Base-by-base conservation (phyloP, 257 asterid species). In the Rhazya stricta region DNA sequence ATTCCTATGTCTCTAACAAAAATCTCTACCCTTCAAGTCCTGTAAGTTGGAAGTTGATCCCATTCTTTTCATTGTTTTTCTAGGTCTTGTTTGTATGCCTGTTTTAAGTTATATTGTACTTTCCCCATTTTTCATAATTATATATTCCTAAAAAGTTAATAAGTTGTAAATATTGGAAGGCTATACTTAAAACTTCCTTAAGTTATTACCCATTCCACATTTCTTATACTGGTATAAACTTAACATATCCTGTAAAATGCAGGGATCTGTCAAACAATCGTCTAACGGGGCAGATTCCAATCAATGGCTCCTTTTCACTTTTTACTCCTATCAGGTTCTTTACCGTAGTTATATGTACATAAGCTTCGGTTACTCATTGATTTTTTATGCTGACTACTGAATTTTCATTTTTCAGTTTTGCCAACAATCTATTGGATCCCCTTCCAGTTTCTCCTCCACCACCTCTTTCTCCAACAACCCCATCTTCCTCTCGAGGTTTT, bases 241-340 rank as follows among this genome's bases (percentile, higher is more conserved):
- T 78, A 76, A 81, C 69, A 54, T 43, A 50, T 62, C 74, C 66
- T 79, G 68, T 80, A 60, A 76, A 57, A 78, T 85, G 87, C 92
- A 95, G 99, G 57, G 99, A 95, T 92, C 94, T 95, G 77, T 95
- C 99, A 66, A 87, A 72, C 83, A 95, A 95, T 83, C 15, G 34
- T 0, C 86, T 95, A 70, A 67, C 82, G 3, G 99, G 99, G 63
- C 73, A 30, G 67, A 86, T 83, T 83, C 99, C 99, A 56, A 80
- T 84, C 67, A 89, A 89, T 80, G 99, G 99, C 79, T 95, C 99
- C 81, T 95, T 95, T 83, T 85, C 84, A 74, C 91, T 89, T 68
- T 92, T 95, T 82, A 92, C 98, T 78, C 98, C 98, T 77, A 88
- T 92, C 89, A 95, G 99, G 99, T 95, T 80, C 77, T 74, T 74